Base-by-base conservation (phyloP, 768 basidiomycete genomes). In the Daedaleopsis nitida region DNA sequence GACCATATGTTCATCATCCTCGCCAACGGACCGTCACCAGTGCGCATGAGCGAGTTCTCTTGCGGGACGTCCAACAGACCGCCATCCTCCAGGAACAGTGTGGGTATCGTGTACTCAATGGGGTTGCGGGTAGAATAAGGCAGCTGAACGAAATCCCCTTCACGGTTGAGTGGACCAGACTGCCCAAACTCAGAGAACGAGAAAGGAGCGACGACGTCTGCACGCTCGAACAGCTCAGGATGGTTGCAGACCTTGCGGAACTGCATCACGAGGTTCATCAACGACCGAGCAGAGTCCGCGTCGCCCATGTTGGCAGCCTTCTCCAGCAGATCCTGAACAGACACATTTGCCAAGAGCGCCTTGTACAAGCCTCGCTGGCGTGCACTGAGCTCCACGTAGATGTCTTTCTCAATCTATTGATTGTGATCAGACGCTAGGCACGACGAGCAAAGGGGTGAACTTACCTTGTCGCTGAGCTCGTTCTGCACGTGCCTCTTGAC, bases 201-300 rank as follows among this genome's bases (percentile, higher is more conserved):
- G 73, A 92, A 93, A 0, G 97, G 96, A 0, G 96, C 91, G 11
- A 90, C 82, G 44, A 99, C 96, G 72, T 98, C 97, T 27, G 96
- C 96, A 16, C 97, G 86, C 73, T 98, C 95, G 72, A 99, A 99
- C 32, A 99, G 82, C 72, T 98, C 96, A 0, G 97, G 97, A 67
- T 99, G 97, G 69, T 98, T 98, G 81, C 96, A 98, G 64, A 96
- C 94, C 81, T 99, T 99, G 66, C 97, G 88, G 81, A 98, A 98
- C 73, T 99, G 97, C 97, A 99, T 99, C 63, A 99, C 97, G 62
- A 99, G 83, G 75, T 98, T 99, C 96, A 98, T 98, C 62, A 99
- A 78, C 8, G 94, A 93, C 55, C 94, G 88, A 54, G 95, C 94
- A 34, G 92, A 93, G 66, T 95, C 92, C 7, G 86, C 91, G 68